Evolutionary conservation across 2,329 filamentous ascomycete species (phyloP), one percentile per base, ranked within the genome.

Genomic region (Neoscytalidium dimidiatum): DNA sequence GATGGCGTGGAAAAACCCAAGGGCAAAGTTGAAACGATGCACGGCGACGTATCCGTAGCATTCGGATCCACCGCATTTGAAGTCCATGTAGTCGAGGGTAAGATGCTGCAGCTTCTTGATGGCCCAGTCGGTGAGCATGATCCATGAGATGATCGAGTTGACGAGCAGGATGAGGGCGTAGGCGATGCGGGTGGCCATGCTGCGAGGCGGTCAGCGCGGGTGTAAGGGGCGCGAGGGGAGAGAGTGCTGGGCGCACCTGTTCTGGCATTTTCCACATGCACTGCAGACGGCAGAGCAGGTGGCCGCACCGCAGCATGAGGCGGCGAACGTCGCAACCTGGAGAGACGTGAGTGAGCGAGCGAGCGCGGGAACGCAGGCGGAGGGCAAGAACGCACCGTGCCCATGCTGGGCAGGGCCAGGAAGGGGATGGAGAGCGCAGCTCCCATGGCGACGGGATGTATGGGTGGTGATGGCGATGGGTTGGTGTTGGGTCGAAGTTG

Each of bases 91-190:
- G 80, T 98, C 93, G 69, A 99, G 85, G 13, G 92, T 95, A 63
- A 98, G 84, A 69, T 96, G 88, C 79, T 98, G 89, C 5, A 99
- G 85, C 77, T 98, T 98, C 73, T 97, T 92, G 75, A 99, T 92
- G 35, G 95, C 95, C 95, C 95, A 99, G 62, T 93, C 92, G 23
- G 95, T 99, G 81, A 99, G 92, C 92, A 98, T 97, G 71, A 99
- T 92, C 95, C 95, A 99, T 38, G 95, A 94, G 60, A 98, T 78
- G 69, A 98, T 97, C 66, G 94, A 97, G 85, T 99, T 99, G 79
- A 98, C 81, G 70, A 99, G 88, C 64, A 99, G 91, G 68, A 99
- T 90, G 74, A 98, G 87, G 69, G 95, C 94, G 77, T 97, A 97
- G 74, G 92, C 94, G 81, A 98, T 96, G 83, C 95, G 92, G 70